These are phyloP conservation scores for Graphiopsis chlorocephala DNA, from an alignment of 2,329 filamentous ascomycete species.

Conservation along the genomic window DNA sequence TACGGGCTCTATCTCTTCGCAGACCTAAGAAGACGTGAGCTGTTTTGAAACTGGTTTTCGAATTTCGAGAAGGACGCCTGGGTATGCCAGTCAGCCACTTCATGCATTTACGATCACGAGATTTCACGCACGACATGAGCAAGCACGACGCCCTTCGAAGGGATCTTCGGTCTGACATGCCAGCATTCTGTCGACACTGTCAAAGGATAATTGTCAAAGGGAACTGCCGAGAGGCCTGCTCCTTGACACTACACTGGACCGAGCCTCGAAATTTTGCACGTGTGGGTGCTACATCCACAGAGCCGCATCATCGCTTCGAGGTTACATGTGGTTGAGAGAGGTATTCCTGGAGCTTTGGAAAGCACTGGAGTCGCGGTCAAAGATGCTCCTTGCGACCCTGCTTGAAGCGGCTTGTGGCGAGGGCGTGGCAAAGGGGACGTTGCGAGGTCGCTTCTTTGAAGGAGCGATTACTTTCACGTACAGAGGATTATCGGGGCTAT, in stretches of 20 bases:
- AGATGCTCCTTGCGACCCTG: background rate
- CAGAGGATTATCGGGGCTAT: background rate
- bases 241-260: background rate
- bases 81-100: background rate
- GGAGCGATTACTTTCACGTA: background rate
- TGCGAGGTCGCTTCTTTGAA: background rate
- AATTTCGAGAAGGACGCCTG: background rate
- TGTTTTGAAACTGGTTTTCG: background rate
- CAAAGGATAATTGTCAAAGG: background rate
- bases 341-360: background rate
- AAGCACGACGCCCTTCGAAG: background rate
- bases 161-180: background rate
- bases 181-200: background rate
- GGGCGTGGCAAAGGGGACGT: background rate
- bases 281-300: background rate
- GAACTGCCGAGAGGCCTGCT: background rate
- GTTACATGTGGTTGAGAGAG: background rate
- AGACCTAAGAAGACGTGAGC: slow-evolving; percentile 8
- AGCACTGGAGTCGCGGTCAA: background rate
- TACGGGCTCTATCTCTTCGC: slow-evolving; percentile 17
- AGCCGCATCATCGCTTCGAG: background rate
- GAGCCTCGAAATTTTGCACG: background rate
- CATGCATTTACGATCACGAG: background rate
- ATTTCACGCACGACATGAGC: background rate
- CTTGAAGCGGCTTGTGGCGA: background rate